A percentile compares a stretch with the other conserved stretches of the same genome.
Evolutionary conservation across 257 asterid genomes (phyloP).

Genomic region (Solanum bulbocastanum): DNA sequence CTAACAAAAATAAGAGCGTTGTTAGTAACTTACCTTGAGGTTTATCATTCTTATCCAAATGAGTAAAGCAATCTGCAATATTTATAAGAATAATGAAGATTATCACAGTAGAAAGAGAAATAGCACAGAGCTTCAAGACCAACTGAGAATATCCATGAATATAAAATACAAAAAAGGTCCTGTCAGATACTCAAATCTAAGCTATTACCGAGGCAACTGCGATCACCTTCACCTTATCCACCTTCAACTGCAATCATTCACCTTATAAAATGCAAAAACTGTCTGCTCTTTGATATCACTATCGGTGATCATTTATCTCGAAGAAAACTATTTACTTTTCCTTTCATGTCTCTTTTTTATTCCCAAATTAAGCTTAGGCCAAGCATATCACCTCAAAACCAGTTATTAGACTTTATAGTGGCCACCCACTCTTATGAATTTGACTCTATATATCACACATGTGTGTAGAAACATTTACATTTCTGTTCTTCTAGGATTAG

Average conservation of each 20-base stretch:
- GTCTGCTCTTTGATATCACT: neutral
- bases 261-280: too few species aligned
- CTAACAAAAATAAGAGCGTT: neutral
- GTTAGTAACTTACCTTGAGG: constrained; percentile 25
- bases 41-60: constrained; percentile 40
- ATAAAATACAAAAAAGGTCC: neutral
- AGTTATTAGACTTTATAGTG: neutral
- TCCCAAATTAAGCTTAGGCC: neutral
- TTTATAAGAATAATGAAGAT: neutral
- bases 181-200: neutral
- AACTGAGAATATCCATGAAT: neutral
- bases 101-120: neutral
- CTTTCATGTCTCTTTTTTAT: neutral
- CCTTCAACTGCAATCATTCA: too few species aligned
- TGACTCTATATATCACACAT: neutral
- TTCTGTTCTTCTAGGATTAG: neutral
- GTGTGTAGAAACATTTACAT: neutral
- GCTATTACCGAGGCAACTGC: neutral
- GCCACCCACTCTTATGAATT: neutral
- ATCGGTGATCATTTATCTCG: neutral
- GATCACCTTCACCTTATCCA: neutral
- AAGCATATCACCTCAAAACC: neutral
- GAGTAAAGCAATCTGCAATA: constrained; percentile 70
- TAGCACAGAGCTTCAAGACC: neutral
- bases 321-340: neutral